Evolutionary conservation across 345 rosid genomes (phyloP).

Genomic region (Isatis tinctoria): DNA sequence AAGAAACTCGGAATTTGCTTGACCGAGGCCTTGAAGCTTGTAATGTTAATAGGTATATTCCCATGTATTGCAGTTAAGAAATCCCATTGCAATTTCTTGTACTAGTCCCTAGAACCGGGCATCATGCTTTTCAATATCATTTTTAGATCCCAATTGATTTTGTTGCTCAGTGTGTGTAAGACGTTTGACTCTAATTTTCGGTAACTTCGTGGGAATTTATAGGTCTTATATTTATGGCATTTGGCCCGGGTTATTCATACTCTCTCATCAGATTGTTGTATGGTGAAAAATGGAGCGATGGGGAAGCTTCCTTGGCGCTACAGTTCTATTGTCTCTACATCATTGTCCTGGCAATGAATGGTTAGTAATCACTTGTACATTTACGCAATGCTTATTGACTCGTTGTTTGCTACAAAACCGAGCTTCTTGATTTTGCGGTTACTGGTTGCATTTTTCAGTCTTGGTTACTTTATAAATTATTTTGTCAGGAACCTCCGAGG

Average conservation of each 20-base stretch:
- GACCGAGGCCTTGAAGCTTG: slow-evolving; percentile 83
- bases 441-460: background rate
- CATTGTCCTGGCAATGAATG: slow-evolving; percentile 75
- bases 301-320: slow-evolving; percentile 82
- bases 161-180: background rate
- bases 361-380: slow-evolving; percentile 38
- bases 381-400: background rate
- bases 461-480: background rate
- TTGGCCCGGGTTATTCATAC: slow-evolving; percentile 97
- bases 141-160: background rate
- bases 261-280: slow-evolving; percentile 80
- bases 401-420: background rate
- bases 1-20: slow-evolving; percentile 59
- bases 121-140: slow-evolving; percentile 7
- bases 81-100: background rate
- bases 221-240: slow-evolving; percentile 85
- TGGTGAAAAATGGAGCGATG: slow-evolving; percentile 95
- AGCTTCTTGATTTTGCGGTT: background rate
- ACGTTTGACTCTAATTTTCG: background rate
- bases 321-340: slow-evolving; percentile 80
- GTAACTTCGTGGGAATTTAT: slow-evolving; percentile 7
- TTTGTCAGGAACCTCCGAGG: slow-evolving; percentile 86
- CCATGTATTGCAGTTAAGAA: background rate
- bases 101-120: background rate
- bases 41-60: slow-evolving; percentile 62